Conservation (phyloP, 2,329 filamentous ascomycete species). For the Cryphonectria nitschkei region DNA sequence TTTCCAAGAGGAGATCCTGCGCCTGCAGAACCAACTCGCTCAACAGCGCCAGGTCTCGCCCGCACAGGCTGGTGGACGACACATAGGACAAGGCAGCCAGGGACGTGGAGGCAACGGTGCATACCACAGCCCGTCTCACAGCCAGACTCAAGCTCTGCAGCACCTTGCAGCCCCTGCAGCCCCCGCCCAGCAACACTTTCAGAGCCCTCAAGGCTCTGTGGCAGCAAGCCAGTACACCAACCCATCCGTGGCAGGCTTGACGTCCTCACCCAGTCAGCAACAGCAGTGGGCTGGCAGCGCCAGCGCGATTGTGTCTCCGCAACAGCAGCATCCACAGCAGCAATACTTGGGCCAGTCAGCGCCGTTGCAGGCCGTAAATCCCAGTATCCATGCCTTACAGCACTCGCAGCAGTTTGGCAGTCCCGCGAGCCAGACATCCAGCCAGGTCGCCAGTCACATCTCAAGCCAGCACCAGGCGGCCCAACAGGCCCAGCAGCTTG, state of each 20-base stretch:
- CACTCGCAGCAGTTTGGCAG: conserved; percentile 27
- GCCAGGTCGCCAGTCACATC: conserved; percentile 15
- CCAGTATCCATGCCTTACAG: conserved; percentile 24
- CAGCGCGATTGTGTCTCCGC: conserved; percentile 19
- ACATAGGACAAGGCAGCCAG: conserved; percentile 34
- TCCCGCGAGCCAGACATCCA: conserved; percentile 23
- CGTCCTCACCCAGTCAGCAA: conserved; percentile 12
- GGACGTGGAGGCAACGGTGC: conserved; percentile 16
- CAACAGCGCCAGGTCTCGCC: conserved; percentile 35
- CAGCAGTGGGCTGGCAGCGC: conserved; percentile 24
- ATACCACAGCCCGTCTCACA: conserved; percentile 28
- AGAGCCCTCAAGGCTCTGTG: conserved; percentile 22
- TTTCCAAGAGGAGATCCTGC: conserved; percentile 67
- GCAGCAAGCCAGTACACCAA: conserved; percentile 24
- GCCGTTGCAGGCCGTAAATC: conserved; percentile 21
- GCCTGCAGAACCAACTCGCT: conserved; percentile 45
- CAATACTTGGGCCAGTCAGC: conserved; percentile 10
- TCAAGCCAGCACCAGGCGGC: conserved; percentile 18
- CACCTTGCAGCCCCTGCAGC: conserved; percentile 18
- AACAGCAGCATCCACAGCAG: conserved; percentile 24
- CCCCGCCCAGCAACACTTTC: conserved; percentile 22
- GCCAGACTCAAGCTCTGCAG: conserved; percentile 26
- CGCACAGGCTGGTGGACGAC: conserved; percentile 30
- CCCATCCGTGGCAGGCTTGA: conserved; percentile 18
- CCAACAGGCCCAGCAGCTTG: conserved; percentile 21